Evolutionary conservation across 2,329 filamentous ascomycete genomes (phyloP).

Genomic region (Dryadomyces sulphureus): DNA sequence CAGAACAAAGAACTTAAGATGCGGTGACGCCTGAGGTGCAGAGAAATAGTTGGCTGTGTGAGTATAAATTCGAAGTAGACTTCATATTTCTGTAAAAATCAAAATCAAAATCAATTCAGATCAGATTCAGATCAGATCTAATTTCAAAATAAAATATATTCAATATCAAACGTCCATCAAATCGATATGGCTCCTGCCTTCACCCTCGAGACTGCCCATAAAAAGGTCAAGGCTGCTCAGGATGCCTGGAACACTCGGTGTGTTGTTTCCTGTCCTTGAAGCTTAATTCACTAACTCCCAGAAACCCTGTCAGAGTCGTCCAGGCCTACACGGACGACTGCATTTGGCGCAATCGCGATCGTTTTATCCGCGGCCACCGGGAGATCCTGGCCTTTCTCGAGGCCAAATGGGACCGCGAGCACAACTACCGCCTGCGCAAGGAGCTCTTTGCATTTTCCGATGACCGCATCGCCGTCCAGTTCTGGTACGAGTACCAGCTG

Average conservation of each 20-base stretch:
- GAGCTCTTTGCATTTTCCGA: slow-evolving; percentile 68
- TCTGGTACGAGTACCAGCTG: slow-evolving; percentile 64
- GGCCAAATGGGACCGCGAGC: slow-evolving; percentile 60
- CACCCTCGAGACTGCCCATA: slow-evolving; percentile 51
- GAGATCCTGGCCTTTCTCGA: slow-evolving; percentile 54
- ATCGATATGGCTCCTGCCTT: slow-evolving; percentile 32
- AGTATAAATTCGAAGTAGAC: background rate
- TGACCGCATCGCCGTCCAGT: slow-evolving; percentile 69
- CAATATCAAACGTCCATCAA: too few relatives aligned
- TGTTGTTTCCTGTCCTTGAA: slow-evolving; percentile 12
- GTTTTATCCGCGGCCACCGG: slow-evolving; percentile 54
- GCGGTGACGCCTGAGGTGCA: background rate
- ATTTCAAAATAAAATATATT: too few relatives aligned
- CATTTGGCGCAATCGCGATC: slow-evolving; percentile 66
- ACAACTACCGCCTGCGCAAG: slow-evolving; percentile 61
- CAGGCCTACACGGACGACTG: slow-evolving; percentile 61
- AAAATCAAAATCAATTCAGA: too few relatives aligned
- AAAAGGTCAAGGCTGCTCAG: slow-evolving; percentile 75
- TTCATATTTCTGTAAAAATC: too few relatives aligned
- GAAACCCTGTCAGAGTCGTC: slow-evolving; percentile 49
- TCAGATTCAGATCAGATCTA: too few relatives aligned
- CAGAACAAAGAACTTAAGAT: too few relatives aligned
- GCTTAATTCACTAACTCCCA: slow-evolving; percentile 16
- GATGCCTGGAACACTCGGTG: slow-evolving; percentile 70
- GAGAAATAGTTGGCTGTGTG: background rate